Evolutionary conservation across 2,329 filamentous ascomycete species (phyloP), one percentile per base, ranked within the genome.

Genomic region (Scortechinia acanthostroma): DNA sequence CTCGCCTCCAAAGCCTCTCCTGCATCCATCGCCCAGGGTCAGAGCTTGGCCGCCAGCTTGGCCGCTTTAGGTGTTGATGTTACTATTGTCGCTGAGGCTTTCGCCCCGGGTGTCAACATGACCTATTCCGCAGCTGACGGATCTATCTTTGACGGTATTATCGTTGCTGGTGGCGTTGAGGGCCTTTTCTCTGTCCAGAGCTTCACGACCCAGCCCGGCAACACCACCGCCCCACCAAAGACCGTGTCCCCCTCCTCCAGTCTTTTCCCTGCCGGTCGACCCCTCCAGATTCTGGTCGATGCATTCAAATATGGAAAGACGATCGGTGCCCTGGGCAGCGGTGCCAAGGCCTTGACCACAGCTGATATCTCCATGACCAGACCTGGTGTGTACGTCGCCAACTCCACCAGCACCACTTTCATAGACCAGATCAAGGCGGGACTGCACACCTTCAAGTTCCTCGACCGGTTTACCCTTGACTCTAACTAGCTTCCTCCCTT

Each of bases 271-370:
- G 65, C 73, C 2, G 77, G 77, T 1, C 70, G 82, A 1, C 85
- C 84, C 0, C 60, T 71, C 2, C 73, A 85, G 64, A 82, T 88
- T 43, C 58, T 87, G 16, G 57, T 69, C 15, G 76, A 82, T 54
- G 76, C 71, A 0, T 88, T 79, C 63, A 66, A 76, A 20, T 88
- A 80, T 68, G 84, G 83, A 3, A 89, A 89, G 69, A 80, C 85
- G 0, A 65, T 88, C 20, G 82, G 69, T 14, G 76, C 74, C 21
- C 51, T 86, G 1, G 82, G 80, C 1, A 58, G 50, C 49, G 3
- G 65, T 68, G 3, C 59, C n/a, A n/a, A n/a, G n/a, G n/a, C n/a
- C n/a, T n/a, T 76, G 4, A 50, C 57, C 1, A 60, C 58, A 10
- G 68, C 68, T 0, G 71, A 70, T 2, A 71, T 83, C 43, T 53